Evolutionary conservation across 1,139 yeast genomes (phyloP).

Genomic region (Saccharomyces hybrid): DNA sequence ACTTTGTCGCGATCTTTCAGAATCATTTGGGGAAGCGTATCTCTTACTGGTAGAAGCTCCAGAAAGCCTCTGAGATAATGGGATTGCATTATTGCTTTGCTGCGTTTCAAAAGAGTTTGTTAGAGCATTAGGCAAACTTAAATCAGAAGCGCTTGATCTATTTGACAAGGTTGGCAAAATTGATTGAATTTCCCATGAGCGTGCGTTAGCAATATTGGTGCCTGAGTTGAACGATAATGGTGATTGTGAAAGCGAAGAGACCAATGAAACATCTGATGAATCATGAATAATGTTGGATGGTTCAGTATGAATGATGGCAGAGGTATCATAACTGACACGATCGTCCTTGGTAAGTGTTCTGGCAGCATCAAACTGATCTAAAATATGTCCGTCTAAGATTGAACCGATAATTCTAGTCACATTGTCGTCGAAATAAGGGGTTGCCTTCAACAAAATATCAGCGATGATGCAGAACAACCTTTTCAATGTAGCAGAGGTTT

Average conservation of each 20-base stretch:
- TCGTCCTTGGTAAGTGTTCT: conserved; percentile 3
- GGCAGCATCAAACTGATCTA: conserved; percentile 14
- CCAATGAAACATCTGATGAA: background rate
- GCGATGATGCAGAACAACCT: conserved; percentile 22
- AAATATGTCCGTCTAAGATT: conserved; percentile 22
- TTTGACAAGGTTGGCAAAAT: conserved; percentile 9
- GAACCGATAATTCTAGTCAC: conserved; percentile 22
- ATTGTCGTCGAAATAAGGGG: conserved; percentile 23
- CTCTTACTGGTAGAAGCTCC: background rate
- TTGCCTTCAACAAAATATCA: conserved; percentile 21
- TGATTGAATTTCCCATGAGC: conserved; percentile 3
- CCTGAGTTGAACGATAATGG: background rate
- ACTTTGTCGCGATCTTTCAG: conserved; percentile 4
- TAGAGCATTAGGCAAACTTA: conserved; percentile 5
- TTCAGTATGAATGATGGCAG: background rate
- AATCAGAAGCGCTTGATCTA: conserved; percentile 9
- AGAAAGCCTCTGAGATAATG: background rate
- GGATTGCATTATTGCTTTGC: background rate
- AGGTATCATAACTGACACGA: background rate
- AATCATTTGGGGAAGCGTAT: conserved; percentile 1
- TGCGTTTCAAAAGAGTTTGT: conserved; percentile 5
- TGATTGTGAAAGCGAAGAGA: background rate
- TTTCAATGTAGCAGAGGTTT: conserved; percentile 21
- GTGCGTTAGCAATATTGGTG: conserved; percentile 1
- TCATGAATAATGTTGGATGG: conserved; percentile 10